Evolutionary conservation across 106 monocot genomes (phyloP), one percentile per base, ranked within the genome.

Genomic region (Amphibolis antarctica): DNA sequence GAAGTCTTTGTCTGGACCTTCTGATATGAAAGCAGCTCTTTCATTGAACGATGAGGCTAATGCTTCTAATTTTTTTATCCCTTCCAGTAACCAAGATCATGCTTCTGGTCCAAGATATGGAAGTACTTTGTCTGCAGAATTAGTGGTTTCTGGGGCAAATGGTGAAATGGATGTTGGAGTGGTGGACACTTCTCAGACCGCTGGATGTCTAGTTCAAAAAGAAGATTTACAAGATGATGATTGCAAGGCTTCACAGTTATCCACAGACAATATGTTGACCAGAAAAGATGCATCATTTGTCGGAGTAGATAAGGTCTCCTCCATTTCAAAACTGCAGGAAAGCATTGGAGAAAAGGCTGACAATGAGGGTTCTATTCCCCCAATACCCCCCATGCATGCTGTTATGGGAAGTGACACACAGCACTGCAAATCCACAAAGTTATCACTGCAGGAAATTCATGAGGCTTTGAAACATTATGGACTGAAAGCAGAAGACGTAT

Each of bases 401-500:
- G 58, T 47, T 13, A 44, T 5, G 21, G 66, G 60, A 24, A 59
- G 21, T n/a, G 59, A 68, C n/a, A 15, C 28, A 14, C 57, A 15
- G 44, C 69, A 1, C 7, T 11, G 25, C n/a, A 26, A 62, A 27
- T 61, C 69, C 36, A 53, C 49, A 29, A 75, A 31, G 47, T 66
- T 88, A 62, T 69, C 81, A 56, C 56, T 54, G 5, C 30, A 75
- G 49, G 81, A 84, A 70, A 61, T 84, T 65, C 18, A 70, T 19
- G 66, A 26, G 25, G 81, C 62, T 69, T 67, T 79, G 51, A 79
- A 60, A 64, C 81, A 84, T 63, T 77, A 84, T 77, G 74, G 84
- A 30, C 67, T 79, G 26, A 46, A 55, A 36, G 48, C 61, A 28
- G 69, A 55, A 17, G 74, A 76, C 51, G 74, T 68, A 24, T 63